phyloP scores from a whole-genome alignment of 768 basidiomycete species.

The Leccinum longicurvipes region DNA sequence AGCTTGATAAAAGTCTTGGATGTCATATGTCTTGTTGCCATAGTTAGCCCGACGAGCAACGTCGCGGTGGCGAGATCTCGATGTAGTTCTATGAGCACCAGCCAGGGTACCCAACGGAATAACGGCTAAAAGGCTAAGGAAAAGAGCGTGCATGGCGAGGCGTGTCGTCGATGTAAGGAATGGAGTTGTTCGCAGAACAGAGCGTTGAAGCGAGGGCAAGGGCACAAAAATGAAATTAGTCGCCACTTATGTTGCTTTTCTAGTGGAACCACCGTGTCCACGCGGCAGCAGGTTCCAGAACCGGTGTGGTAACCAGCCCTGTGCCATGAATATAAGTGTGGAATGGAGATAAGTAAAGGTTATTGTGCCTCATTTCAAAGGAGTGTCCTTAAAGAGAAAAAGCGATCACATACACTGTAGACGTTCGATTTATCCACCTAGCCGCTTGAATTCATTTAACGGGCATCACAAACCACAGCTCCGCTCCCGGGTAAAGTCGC shows the following conservation, averaged over 20 bases:
- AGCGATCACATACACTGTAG: neutral
- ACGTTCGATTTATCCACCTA: neutral
- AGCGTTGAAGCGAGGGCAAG: neutral
- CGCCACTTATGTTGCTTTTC: conserved; percentile 1
- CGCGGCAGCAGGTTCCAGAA: neutral
- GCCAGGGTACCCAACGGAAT: conserved; percentile 37
- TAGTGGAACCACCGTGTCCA: neutral
- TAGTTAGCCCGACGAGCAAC: conserved; percentile 17
- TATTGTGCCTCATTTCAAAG: conserved; percentile 12
- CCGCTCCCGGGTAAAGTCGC: conserved; percentile 45
- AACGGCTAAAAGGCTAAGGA: conserved; percentile 30
- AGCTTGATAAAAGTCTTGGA: conserved; percentile 44
- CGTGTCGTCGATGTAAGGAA: conserved; percentile 9
- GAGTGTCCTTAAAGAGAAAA: neutral
- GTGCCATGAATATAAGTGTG: conserved; percentile 12
- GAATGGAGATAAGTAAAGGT: conserved; percentile 2
- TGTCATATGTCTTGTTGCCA: conserved; percentile 30
- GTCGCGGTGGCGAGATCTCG: conserved; percentile 30
- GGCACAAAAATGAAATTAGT: neutral
- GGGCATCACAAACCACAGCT: neutral
- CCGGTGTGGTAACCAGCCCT: conserved; percentile 13
- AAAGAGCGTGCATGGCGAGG: conserved; percentile 32
- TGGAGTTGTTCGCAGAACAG: conserved; percentile 1
- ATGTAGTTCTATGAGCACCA: conserved; percentile 28
- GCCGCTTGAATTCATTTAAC: neutral